Evolutionary conservation across 176 grass and related monocot genomes (phyloP).

Genomic region (Alopecurus myosuroides): DNA sequence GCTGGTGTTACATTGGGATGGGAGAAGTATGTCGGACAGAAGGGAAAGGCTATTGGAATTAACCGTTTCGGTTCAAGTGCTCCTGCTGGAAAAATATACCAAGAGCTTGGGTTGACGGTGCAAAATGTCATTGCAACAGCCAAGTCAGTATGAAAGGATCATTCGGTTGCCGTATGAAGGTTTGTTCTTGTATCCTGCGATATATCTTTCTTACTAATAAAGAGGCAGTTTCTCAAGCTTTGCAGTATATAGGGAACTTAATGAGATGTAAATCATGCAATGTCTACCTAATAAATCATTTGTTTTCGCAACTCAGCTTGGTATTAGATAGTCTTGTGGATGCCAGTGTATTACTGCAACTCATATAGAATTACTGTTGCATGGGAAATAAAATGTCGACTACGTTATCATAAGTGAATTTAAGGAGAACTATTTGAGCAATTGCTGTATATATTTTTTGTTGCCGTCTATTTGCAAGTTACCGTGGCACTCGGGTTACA

Average conservation of each 20-base stretch:
- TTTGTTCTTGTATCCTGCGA: neutral
- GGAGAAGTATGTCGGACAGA: conserved; percentile 43
- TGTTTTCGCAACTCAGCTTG: neutral
- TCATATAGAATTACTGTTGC: neutral
- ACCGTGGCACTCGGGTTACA: neutral
- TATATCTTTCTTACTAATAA: neutral
- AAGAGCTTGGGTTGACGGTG: conserved; percentile 51
- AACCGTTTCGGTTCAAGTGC: conserved; percentile 38
- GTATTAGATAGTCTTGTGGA: neutral
- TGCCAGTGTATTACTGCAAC: neutral
- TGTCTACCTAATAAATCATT: neutral
- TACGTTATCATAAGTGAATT: neutral
- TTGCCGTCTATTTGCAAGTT: neutral
- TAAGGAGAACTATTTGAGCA: neutral
- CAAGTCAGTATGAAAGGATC: conserved; percentile 16
- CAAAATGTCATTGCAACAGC: conserved; percentile 37
- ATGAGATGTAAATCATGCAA: neutral
- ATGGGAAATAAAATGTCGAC: neutral
- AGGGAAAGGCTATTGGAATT: conserved; percentile 41
- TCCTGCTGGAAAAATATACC: conserved; percentile 49
- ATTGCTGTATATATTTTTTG: neutral
- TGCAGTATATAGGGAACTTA: neutral
- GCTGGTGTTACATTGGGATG: conserved; percentile 51
- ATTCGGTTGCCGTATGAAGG: neutral
- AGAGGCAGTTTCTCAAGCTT: neutral